Conservation (phyloP, 2,329 filamentous ascomycete genomes). For the Aspergillus flavus region DNA sequence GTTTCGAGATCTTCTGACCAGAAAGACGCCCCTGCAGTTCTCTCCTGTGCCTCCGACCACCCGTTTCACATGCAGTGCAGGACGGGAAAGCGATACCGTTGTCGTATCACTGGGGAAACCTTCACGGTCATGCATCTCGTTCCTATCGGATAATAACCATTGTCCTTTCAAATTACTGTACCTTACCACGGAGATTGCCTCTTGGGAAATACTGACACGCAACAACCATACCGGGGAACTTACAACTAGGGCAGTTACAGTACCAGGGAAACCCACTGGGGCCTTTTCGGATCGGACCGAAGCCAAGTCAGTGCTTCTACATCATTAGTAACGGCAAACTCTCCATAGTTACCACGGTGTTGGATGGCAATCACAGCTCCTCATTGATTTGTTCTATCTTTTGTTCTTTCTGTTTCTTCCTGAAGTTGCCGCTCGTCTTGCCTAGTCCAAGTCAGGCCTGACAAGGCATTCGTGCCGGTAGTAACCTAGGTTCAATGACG, state of each 20-base stretch:
- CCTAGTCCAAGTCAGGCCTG: background rate
- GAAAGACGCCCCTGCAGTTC: background rate
- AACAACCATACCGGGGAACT: background rate
- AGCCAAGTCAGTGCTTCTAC: background rate
- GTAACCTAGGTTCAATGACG: background rate
- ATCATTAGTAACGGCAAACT: background rate
- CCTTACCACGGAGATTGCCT: background rate
- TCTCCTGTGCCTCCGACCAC: background rate
- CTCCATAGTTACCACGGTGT: background rate
- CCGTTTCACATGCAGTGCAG: background rate
- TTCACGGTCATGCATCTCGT: background rate
- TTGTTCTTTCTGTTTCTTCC: background rate
- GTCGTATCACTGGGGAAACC: background rate
- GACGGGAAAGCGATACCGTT: background rate
- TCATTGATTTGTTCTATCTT: background rate
- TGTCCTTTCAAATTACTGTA: background rate
- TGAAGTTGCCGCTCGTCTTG: background rate
- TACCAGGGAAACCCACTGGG: slow-evolving; percentile 20
- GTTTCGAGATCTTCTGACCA: background rate
- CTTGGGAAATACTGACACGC: background rate
- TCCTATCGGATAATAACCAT: background rate
- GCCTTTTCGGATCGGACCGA: slow-evolving; percentile 24
- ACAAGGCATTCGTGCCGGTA: background rate
- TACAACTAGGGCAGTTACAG: background rate
- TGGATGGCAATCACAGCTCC: background rate